Conservation (phyloP, 129 eudicot species). For the Calendula officinalis region DNA sequence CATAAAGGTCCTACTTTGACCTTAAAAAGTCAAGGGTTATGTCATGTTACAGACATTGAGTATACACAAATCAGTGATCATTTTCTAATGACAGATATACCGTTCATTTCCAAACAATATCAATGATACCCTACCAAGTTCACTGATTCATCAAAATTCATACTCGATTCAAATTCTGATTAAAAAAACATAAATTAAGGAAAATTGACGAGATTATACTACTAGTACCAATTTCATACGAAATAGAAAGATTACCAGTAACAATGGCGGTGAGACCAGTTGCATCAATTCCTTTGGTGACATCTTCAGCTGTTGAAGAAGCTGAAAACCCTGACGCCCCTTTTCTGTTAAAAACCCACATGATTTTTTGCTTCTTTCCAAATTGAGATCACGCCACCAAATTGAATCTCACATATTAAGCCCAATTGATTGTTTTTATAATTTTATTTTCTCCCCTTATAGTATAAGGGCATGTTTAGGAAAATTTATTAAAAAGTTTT, state of each 20-base stretch:
- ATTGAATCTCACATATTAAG: neutral
- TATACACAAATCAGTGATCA: neutral
- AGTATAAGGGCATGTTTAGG: too few species aligned
- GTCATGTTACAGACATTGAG: neutral
- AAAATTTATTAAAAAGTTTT: too few species aligned
- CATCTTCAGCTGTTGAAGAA: slow-evolving; percentile 70
- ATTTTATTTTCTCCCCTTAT: too few species aligned
- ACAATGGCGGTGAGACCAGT: slow-evolving; percentile 63
- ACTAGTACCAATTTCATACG: neutral
- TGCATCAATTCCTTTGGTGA: slow-evolving; percentile 58
- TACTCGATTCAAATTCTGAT: neutral
- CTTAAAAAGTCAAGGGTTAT: neutral
- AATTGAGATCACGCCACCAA: neutral
- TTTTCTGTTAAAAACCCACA: slow-evolving; percentile 60
- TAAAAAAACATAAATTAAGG: neutral
- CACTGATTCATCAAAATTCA: neutral
- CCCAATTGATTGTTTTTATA: too few species aligned
- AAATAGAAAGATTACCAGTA: slow-evolving; percentile 41
- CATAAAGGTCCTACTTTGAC: neutral
- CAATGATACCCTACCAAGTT: neutral
- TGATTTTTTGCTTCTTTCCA: slow-evolving; percentile 2
- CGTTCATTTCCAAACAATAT: neutral
- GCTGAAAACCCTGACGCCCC: slow-evolving; percentile 71
- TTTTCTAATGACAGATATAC: neutral
- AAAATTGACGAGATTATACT: slow-evolving; percentile 6